Evolutionary conservation across 1,284 basidiomycete genomes (phyloP).

Genomic region (Butyriboletus appendiculatus): DNA sequence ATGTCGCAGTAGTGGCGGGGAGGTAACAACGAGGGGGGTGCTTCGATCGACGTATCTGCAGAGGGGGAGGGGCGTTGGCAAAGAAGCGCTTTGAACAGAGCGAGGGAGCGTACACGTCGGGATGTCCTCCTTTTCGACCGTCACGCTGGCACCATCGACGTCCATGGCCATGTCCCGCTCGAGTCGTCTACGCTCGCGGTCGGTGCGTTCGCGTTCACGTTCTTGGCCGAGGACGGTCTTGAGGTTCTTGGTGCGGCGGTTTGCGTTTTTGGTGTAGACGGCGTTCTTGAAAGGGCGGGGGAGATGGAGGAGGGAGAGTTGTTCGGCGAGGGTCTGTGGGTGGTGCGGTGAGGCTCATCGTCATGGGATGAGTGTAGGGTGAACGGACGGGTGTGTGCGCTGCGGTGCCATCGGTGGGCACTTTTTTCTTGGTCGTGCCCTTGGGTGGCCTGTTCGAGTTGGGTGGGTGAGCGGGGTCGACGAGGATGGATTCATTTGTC

Average conservation of each 20-base stretch:
- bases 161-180: conserved; percentile 40
- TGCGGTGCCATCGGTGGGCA: conserved; percentile 10
- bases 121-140: conserved; percentile 47
- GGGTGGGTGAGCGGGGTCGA: background rate
- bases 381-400: conserved; percentile 29
- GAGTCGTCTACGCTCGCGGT: conserved; percentile 57
- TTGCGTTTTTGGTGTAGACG: conserved; percentile 64
- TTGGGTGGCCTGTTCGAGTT: conserved; percentile 36
- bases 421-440: conserved; percentile 32
- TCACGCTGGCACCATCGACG: conserved; percentile 33
- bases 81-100: background rate
- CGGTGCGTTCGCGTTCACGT: conserved; percentile 66
- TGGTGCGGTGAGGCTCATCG: background rate
- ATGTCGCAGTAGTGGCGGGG: conserved; percentile 85
- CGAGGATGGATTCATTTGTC: background rate
- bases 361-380: too few relatives aligned
- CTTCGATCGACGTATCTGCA: conserved; percentile 80
- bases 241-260: conserved; percentile 71
- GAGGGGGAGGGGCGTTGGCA: too few relatives aligned
- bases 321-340: conserved; percentile 61
- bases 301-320: conserved; percentile 65
- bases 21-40: conserved; percentile 80
- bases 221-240: conserved; percentile 76
- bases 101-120: conserved; percentile 60
- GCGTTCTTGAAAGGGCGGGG: conserved; percentile 78